phyloP scores from a whole-genome alignment of 208 protist genomes.

The Acanthamoeba healyi region DNA sequence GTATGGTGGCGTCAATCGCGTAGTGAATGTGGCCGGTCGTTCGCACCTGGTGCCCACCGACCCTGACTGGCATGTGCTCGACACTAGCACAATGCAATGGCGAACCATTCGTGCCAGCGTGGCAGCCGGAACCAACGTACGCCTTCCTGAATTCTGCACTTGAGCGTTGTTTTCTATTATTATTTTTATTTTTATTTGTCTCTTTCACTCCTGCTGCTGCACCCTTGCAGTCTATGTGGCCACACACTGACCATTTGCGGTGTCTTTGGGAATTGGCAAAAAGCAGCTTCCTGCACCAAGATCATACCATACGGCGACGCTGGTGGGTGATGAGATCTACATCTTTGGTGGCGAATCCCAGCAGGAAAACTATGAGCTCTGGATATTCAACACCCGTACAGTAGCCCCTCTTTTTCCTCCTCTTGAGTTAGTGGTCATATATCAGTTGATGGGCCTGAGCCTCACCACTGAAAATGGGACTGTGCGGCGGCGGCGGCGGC shows the following conservation, averaged over 20 bases:
- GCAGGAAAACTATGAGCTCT: neutral
- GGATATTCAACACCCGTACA: conserved; percentile 56
- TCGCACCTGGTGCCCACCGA: neutral
- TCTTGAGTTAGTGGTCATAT: no score
- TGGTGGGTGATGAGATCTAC: conserved; percentile 62
- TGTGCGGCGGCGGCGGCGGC: no score
- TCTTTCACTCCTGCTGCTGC: no score
- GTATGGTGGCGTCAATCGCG: neutral
- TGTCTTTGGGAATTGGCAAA: neutral
- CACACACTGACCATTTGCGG: no score
- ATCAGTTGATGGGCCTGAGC: no score
- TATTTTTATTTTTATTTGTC: no score
- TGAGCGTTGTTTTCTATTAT: no score
- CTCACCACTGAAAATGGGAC: no score
- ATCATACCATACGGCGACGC: neutral
- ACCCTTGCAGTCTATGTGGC: no score
- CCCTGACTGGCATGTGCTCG: conserved; percentile 37
- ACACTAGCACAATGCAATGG: neutral
- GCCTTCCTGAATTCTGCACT: no score
- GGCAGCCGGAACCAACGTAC: no score
- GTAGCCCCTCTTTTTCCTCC: no score
- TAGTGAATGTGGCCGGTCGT: neutral
- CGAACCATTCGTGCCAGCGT: neutral
- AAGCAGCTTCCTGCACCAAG: neutral
- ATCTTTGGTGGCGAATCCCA: neutral